These are phyloP conservation scores for Neurospora sublineolata DNA, from an alignment of 495 filamentous ascomycete genomes.

Conservation along the genomic window DNA sequence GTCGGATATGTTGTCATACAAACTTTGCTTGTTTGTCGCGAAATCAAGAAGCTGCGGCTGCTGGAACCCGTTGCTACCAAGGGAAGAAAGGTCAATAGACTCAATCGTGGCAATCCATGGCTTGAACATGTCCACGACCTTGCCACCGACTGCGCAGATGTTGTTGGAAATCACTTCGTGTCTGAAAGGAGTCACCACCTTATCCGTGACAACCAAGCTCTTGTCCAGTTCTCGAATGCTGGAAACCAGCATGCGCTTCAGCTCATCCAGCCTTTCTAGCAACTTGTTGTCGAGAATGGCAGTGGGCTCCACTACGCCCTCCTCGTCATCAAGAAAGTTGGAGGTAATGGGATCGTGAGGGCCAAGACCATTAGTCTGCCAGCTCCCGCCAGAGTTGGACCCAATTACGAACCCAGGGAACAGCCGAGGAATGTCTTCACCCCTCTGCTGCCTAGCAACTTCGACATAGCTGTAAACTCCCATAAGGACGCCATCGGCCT, in stretches of 20 bases:
- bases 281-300: slow-evolving; percentile 61
- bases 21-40: slow-evolving; percentile 73
- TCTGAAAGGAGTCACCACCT: slow-evolving; percentile 57
- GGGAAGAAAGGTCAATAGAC: slow-evolving; percentile 68
- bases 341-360: slow-evolving; percentile 55
- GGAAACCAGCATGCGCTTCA: slow-evolving; percentile 66
- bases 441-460: slow-evolving; percentile 80
- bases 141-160: slow-evolving; percentile 60
- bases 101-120: slow-evolving; percentile 81
- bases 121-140: slow-evolving; percentile 73
- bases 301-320: slow-evolving; percentile 60
- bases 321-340: slow-evolving; percentile 78
- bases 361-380: slow-evolving; percentile 81
- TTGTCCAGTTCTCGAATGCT: slow-evolving; percentile 80
- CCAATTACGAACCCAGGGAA: slow-evolving; percentile 84
- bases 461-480: slow-evolving; percentile 94
- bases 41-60: slow-evolving; percentile 83
- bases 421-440: slow-evolving; percentile 78
- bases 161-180: slow-evolving; percentile 66
- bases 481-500: slow-evolving; percentile 88
- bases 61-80: slow-evolving; percentile 57
- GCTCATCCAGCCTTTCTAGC: slow-evolving; percentile 73
- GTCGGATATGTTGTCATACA: slow-evolving; percentile 88
- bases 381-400: slow-evolving; percentile 71
- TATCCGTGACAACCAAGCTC: slow-evolving; percentile 61